Percentiles rank a stretch among this genome's conserved stretches.
Evolutionary conservation across 768 basidiomycete species (phyloP).

Genomic region (Boletus edulis): DNA sequence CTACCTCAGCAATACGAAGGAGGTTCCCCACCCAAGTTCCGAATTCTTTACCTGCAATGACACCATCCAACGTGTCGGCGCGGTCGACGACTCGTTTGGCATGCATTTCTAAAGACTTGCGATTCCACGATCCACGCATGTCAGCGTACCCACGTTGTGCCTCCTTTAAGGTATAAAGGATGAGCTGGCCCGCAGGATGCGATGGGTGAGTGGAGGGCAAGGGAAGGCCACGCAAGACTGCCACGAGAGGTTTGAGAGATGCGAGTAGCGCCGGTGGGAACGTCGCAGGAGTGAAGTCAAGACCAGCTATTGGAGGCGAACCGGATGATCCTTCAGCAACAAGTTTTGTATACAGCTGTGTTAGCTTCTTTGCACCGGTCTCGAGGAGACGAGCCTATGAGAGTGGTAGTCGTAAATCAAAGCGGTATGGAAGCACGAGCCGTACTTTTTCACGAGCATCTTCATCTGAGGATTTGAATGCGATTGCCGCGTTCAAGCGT

Average conservation of each 20-base stretch:
- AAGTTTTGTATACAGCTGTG: slow-evolving; percentile 80
- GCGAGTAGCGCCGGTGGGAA: slow-evolving; percentile 54
- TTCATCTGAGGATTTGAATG: slow-evolving; percentile 63
- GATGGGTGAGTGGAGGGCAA: slow-evolving; percentile 80
- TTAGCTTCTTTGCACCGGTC: slow-evolving; percentile 79
- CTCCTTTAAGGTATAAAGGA: slow-evolving; percentile 64
- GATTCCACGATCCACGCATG: slow-evolving; percentile 79
- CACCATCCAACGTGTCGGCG: slow-evolving; percentile 64
- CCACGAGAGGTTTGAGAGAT: slow-evolving; percentile 61
- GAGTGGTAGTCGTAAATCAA: background rate
- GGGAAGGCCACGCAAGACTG: slow-evolving; percentile 69
- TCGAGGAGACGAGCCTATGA: slow-evolving; percentile 68
- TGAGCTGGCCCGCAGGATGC: slow-evolving; percentile 68
- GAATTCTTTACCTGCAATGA: slow-evolving; percentile 67
- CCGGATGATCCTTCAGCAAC: slow-evolving; percentile 87
- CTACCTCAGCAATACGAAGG: slow-evolving; percentile 63
- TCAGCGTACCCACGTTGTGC: slow-evolving; percentile 83
- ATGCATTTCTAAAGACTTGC: slow-evolving; percentile 70
- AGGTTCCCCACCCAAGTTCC: slow-evolving; percentile 68
- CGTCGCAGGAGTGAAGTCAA: slow-evolving; percentile 51
- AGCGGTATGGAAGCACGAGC: background rate
- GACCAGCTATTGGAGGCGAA: slow-evolving; percentile 57
- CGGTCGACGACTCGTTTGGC: slow-evolving; percentile 68
- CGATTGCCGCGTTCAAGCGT: slow-evolving; percentile 74
- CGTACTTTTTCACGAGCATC: slow-evolving; percentile 55